These are phyloP conservation scores for Craterostigma plantagineum DNA, from an alignment of 257 asterid species.

Conservation along the genomic window DNA sequence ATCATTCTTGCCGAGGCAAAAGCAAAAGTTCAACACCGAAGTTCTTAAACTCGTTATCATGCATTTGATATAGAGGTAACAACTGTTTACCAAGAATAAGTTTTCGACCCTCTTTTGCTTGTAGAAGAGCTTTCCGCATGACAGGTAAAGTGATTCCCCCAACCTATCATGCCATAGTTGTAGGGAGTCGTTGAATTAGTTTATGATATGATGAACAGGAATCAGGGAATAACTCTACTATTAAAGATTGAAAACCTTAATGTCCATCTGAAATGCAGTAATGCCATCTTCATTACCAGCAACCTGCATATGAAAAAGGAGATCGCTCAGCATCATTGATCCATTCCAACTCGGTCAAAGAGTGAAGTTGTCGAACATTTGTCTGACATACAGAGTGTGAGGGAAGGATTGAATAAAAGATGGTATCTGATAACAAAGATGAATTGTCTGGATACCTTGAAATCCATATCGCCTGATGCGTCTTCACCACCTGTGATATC, in stretches of 20 bases:
- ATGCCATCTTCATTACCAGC: slow-evolving; percentile 87
- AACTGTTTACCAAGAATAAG: slow-evolving; percentile 64
- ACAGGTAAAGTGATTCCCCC: slow-evolving; percentile 81
- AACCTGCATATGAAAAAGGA: slow-evolving; percentile 39
- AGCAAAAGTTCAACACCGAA: too few species aligned
- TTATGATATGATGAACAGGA: slow-evolving; percentile 5
- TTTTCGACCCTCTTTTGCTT: slow-evolving; percentile 91
- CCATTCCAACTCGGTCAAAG: background rate
- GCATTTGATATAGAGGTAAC: background rate
- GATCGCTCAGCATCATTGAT: background rate
- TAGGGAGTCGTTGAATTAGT: background rate
- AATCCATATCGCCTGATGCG: slow-evolving; percentile 99
- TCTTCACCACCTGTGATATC: slow-evolving; percentile 97
- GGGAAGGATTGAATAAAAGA: slow-evolving; percentile 3
- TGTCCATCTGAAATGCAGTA: slow-evolving; percentile 97
- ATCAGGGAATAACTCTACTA: background rate
- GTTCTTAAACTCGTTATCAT: too few species aligned
- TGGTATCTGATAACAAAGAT: too few species aligned
- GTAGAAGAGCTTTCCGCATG: slow-evolving; percentile 85
- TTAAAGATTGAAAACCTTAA: slow-evolving; percentile 37
- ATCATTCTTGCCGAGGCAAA: too few species aligned
- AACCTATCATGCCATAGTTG: slow-evolving; percentile 33
- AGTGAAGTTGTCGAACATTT: background rate
- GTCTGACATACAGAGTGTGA: slow-evolving; percentile 3
- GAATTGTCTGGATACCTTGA: slow-evolving; percentile 65